Base-by-base conservation (phyloP, 176 grass and related monocot genomes). In the Carex cristatella region DNA sequence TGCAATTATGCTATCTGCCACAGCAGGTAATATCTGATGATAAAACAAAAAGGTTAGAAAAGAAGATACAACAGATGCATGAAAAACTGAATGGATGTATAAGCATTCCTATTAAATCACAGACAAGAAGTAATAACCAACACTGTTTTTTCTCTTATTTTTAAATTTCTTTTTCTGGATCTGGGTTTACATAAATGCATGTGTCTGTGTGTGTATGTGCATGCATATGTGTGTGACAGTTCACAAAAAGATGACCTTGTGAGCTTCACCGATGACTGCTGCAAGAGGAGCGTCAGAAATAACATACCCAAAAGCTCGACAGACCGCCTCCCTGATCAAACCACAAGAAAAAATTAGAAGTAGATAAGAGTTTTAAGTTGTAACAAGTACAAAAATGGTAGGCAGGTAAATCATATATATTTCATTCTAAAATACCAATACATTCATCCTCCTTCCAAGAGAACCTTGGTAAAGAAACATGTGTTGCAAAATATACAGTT, bases 231-330 rank as follows among this genome's bases (percentile, higher is more conserved):
- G 48, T 51, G 48, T 49, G 3, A 23, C 40, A 65, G 12, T 10
- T 60, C 30, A 61, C 9, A 86, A 57, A 87, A 69, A 48, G 62
- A 61, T 65, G 37, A 98, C 93, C 95, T 93, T 89, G 61, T 87
- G 85, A 70, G 91, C 88, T 98, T 98, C 92, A 58, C 85, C 72
- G 78, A 93, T 83, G 85, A 94, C 92, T 65, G 95, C 93, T 86
- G 89, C 80, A 80, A 98, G 86, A 68, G 95, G 95, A 92, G 93
- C 77, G 89, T 92, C 88, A 48, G 92, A 91, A 88, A 98, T 89
- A 80, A 94, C 76, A 85, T 98, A 88, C 61, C 91, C 95, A 83
- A 98, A 90, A 89, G 95, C 95, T 85, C 77, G 89, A 87, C 88
- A 94, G 3, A 94, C 70, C 64, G 56, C 88, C 79, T 88, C 84